Conservation (phyloP, 73 alveolate species). For the Paramecium pentaurelia region DNA sequence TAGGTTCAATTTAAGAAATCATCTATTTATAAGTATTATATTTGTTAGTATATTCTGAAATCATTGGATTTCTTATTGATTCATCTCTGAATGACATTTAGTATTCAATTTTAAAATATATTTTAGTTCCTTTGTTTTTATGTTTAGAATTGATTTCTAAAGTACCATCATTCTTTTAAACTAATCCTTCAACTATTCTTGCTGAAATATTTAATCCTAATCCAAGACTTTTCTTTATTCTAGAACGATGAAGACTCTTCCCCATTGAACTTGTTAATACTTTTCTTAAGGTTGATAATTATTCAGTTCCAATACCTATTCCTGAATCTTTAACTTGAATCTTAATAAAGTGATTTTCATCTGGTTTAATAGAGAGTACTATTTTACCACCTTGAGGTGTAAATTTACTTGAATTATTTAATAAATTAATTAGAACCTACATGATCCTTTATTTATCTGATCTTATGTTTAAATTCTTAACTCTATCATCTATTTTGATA, state of each 20-base stretch:
- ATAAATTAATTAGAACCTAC: neutral
- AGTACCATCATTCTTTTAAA: neutral
- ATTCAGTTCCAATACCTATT: neutral
- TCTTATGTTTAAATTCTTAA: neutral
- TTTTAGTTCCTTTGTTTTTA: neutral
- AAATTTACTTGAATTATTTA: slow-evolving; percentile 7
- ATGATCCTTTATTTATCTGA: neutral
- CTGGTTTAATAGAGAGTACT: neutral
- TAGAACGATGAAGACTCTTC: neutral
- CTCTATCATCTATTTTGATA: neutral
- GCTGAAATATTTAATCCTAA: neutral
- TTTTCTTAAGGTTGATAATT: neutral
- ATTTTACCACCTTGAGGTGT: neutral
- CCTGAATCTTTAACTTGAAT: neutral
- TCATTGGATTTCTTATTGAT: slow-evolving; percentile 14
- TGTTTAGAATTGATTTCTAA: neutral
- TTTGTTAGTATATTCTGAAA: neutral
- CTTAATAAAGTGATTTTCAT: neutral
- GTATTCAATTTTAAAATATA: neutral
- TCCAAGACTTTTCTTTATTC: neutral
- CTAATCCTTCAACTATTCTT: neutral
- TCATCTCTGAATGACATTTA: neutral
- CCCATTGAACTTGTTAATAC: neutral
- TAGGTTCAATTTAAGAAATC: neutral
- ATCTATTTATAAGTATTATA: neutral